A percentile compares a stretch with the other conserved stretches of the same genome.
Evolutionary conservation across 768 basidiomycete genomes (phyloP).

Genomic region (Leccinum imitatum): DNA sequence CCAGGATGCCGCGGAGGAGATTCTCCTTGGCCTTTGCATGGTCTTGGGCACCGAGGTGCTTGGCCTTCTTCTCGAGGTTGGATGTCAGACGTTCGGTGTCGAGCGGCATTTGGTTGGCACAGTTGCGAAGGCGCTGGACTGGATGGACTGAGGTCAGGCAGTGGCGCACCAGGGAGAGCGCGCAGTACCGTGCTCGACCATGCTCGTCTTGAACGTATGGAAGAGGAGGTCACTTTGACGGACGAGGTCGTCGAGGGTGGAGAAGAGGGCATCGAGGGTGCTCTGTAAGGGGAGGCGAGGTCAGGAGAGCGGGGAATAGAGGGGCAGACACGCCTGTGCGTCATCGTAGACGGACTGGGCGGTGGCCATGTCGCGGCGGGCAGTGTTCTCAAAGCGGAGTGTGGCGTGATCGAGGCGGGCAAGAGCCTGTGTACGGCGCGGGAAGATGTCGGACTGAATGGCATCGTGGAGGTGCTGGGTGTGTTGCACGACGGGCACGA

Average conservation of each 20-base stretch:
- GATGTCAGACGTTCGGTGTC: slow-evolving; percentile 53
- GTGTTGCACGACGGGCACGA: slow-evolving; percentile 37
- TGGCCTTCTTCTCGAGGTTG: slow-evolving; percentile 53
- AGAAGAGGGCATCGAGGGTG: slow-evolving; percentile 41
- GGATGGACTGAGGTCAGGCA: slow-evolving; percentile 11
- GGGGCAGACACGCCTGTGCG: slow-evolving; percentile 42
- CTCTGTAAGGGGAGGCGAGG: slow-evolving; percentile 34
- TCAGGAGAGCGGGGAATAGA: slow-evolving; percentile 10
- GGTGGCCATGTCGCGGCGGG: slow-evolving; percentile 44
- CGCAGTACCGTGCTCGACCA: slow-evolving; percentile 49
- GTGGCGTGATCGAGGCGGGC: slow-evolving; percentile 54
- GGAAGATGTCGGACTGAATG: slow-evolving; percentile 35
- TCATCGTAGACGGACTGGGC: slow-evolving; percentile 38
- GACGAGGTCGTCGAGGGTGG: slow-evolving; percentile 50
- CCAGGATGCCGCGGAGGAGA: slow-evolving; percentile 34
- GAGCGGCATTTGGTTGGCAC: slow-evolving; percentile 46
- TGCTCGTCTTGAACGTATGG: slow-evolving; percentile 41
- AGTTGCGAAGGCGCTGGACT: slow-evolving; percentile 46
- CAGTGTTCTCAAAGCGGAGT: slow-evolving; percentile 48
- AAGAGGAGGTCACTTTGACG: slow-evolving; percentile 50
- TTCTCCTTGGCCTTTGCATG: slow-evolving; percentile 35
- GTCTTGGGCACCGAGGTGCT: slow-evolving; percentile 36
- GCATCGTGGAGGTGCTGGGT: slow-evolving; percentile 37
- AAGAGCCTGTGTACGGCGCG: slow-evolving; percentile 40
- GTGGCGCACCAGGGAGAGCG: background rate